Evolutionary conservation across 2,329 filamentous ascomycete species (phyloP).

Genomic region (Aphanoascus verrucosus): DNA sequence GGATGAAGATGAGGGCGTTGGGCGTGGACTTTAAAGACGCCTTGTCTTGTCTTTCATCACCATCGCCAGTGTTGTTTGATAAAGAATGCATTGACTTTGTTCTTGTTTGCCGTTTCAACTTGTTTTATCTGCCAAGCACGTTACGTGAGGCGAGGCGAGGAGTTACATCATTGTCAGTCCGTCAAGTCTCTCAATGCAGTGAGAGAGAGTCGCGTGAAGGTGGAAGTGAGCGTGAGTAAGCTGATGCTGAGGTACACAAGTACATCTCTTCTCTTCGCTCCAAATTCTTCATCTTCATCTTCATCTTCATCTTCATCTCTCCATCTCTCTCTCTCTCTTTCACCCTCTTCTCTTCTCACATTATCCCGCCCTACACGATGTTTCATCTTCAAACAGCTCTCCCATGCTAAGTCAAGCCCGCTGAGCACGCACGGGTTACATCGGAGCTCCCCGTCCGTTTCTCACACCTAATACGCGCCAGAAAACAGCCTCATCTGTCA

Average conservation of each 20-base stretch:
- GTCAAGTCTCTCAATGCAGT: too few species aligned
- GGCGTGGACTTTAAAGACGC: too few species aligned
- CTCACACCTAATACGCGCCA: not conserved
- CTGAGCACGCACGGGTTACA: slow-evolving; percentile 4
- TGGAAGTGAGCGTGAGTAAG: too few species aligned
- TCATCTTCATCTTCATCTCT: not conserved
- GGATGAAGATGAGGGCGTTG: too few species aligned
- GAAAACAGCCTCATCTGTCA: not conserved
- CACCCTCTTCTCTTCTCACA: not conserved
- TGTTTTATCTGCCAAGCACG: too few species aligned
- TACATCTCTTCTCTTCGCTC: too few species aligned
- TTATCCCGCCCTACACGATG: not conserved
- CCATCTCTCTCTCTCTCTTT: not conserved
- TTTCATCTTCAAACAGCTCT: not conserved
- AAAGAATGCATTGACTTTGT: not conserved
- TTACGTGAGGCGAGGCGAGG: not conserved
- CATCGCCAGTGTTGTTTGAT: not conserved
- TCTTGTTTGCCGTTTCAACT: too few species aligned
- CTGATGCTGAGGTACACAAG: too few species aligned
- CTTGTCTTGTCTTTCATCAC: too few species aligned
- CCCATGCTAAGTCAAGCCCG: not conserved
- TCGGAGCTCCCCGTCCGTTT: not conserved
- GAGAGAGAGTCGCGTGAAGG: too few species aligned
- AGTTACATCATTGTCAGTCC: too few species aligned
- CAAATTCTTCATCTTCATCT: not conserved